Conservation (phyloP, 2,329 filamentous ascomycete genomes). For the Aspergillus thermomutatus region DNA sequence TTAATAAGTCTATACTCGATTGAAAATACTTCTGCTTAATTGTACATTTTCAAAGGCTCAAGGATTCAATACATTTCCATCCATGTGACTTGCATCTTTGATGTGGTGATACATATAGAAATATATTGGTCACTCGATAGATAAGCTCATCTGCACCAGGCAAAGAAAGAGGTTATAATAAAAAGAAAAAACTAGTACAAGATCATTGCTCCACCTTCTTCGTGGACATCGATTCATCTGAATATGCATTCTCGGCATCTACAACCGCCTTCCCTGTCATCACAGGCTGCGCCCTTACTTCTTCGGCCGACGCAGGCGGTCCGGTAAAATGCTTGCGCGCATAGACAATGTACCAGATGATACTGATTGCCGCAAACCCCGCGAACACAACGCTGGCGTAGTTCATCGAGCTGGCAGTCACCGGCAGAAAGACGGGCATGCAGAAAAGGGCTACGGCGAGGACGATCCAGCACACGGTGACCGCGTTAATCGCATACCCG, state of each 20-base stretch:
- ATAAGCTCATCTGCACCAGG: not conserved
- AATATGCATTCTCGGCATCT: conserved; percentile 29
- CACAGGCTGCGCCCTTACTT: conserved; percentile 25
- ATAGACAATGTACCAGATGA: conserved; percentile 61
- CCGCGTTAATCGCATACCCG: conserved; percentile 64
- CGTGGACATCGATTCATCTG: conserved; percentile 7
- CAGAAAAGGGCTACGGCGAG: conserved; percentile 71
- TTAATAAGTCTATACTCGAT: not conserved
- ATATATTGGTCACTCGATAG: conserved; percentile 7
- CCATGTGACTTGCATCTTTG: not conserved
- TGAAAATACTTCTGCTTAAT: no score
- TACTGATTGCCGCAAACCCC: conserved; percentile 58
- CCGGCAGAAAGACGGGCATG: conserved; percentile 64
- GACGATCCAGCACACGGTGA: conserved; percentile 67
- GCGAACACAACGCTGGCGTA: conserved; percentile 66
- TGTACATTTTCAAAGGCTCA: not conserved
- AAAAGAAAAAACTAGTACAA: not conserved
- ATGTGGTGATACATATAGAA: not conserved
- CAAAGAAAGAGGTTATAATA: not conserved
- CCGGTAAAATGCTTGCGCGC: conserved; percentile 64
- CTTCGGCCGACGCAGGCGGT: conserved; percentile 41
- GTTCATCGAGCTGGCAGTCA: conserved; percentile 59
- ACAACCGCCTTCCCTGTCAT: conserved; percentile 29
- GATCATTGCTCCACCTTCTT: conserved; percentile 13
- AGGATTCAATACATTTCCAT: no score